phyloP scores from a whole-genome alignment of 805 yeast genomes.

The Pichia manshurica region DNA sequence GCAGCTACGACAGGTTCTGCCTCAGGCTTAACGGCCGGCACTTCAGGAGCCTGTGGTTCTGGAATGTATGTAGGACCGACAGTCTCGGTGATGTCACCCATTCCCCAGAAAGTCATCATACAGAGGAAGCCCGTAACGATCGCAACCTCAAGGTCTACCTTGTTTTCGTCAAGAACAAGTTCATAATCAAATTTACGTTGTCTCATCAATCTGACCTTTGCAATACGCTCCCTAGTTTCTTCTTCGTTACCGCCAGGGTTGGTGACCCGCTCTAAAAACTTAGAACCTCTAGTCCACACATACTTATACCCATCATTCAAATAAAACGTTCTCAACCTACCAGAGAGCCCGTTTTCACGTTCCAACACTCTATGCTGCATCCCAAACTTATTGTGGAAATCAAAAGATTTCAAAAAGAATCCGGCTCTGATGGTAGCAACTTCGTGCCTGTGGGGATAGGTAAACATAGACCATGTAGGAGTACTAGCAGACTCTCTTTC shows the following conservation, averaged over 20 bases:
- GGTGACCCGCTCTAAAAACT: slow-evolving; percentile 44
- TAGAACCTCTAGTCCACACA: slow-evolving; percentile 50
- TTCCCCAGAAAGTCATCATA: slow-evolving; percentile 65
- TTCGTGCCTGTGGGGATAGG: slow-evolving; percentile 40
- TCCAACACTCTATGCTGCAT: slow-evolving; percentile 40
- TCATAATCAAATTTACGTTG: slow-evolving; percentile 58
- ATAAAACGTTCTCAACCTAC: slow-evolving; percentile 42
- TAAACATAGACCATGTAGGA: slow-evolving; percentile 48
- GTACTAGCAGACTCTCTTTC: slow-evolving; percentile 43
- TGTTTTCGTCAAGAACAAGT: slow-evolving; percentile 42
- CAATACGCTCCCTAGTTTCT: slow-evolving; percentile 49
- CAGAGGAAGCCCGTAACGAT: slow-evolving; percentile 56
- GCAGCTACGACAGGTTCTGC: not conserved
- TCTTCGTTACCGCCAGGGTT: slow-evolving; percentile 55
- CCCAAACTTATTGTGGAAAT: slow-evolving; percentile 42
- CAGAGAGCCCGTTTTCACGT: slow-evolving; percentile 34
- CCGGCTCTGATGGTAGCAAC: slow-evolving; percentile 50
- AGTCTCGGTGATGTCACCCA: slow-evolving; percentile 47
- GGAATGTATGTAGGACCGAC: slow-evolving; percentile 42
- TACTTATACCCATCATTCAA: slow-evolving; percentile 48
- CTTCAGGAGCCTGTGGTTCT: slow-evolving; percentile 13
- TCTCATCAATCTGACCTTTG: slow-evolving; percentile 50
- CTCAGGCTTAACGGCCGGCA: slow-evolving; percentile 7
- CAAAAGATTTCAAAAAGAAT: slow-evolving; percentile 38
- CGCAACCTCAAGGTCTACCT: slow-evolving; percentile 46